These are phyloP conservation scores for Tetratostichococcus sp. DNA, from an alignment of 139 green algal genomes.

Conservation along the genomic window DNA sequence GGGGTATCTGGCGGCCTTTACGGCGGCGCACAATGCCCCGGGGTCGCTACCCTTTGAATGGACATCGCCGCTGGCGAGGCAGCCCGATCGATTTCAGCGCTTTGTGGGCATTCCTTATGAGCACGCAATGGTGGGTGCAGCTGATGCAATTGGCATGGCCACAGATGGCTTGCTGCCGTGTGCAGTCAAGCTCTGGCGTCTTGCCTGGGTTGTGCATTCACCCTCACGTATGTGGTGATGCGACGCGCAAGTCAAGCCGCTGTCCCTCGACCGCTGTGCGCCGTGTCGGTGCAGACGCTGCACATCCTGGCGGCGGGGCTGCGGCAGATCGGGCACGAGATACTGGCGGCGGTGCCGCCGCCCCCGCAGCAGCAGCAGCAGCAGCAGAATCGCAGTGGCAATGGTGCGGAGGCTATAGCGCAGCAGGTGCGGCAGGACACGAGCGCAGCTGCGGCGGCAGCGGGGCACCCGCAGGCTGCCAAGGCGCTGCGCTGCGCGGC, in stretches of 20 bases:
- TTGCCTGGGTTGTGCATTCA: no score
- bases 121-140: slow-evolving; percentile 1
- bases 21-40: neutral
- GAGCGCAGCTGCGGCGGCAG: no score
- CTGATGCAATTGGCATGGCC: neutral
- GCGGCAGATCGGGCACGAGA: neutral
- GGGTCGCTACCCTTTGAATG: slow-evolving; percentile 6
- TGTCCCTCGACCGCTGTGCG: no score
- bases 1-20: neutral
- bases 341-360: neutral
- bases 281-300: neutral
- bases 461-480: neutral
- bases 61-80: slow-evolving; percentile 4
- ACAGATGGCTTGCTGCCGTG: no score
- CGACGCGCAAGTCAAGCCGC: no score
- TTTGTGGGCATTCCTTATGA: neutral
- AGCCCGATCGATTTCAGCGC: neutral
- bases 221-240: no score
- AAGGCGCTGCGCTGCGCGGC: neutral
- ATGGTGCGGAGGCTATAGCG: no score
- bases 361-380: no score
- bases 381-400: no score
- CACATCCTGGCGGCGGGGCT: neutral
- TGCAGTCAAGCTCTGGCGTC: no score
- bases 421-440: neutral